Conservation (phyloP, 2,329 filamentous ascomycete species). For the Knoxdaviesia proteae region DNA sequence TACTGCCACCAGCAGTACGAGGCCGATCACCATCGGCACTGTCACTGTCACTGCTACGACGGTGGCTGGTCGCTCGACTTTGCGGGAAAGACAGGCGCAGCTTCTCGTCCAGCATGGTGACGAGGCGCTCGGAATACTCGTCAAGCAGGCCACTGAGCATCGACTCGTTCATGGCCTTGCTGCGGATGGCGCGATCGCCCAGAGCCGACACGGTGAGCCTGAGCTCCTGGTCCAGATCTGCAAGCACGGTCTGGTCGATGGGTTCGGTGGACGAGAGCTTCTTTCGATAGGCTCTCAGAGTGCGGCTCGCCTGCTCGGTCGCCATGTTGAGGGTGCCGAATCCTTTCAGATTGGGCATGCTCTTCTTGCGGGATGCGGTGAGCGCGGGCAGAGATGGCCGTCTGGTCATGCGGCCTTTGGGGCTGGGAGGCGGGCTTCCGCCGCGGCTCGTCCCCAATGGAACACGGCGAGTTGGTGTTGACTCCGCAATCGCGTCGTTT, state of each 20-base stretch:
- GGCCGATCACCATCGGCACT: not conserved
- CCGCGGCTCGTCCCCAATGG: constrained; percentile 16
- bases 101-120: constrained; percentile 53
- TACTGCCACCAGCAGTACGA: too few relatives aligned
- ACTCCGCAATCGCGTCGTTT: too few relatives aligned
- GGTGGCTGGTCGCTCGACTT: constrained; percentile 12
- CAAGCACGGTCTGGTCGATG: constrained; percentile 34
- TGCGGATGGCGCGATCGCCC: constrained; percentile 32
- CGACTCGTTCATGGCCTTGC: constrained; percentile 33
- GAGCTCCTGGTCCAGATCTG: constrained; percentile 43
- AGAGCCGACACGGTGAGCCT: constrained; percentile 40
- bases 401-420: constrained; percentile 22
- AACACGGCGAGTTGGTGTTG: not conserved
- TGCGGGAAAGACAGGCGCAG: constrained; percentile 26
- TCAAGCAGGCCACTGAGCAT: constrained; percentile 45
- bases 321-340: constrained; percentile 38
- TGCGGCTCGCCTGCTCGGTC: constrained; percentile 43
- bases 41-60: constrained; percentile 3
- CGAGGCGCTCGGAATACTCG: constrained; percentile 53
- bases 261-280: constrained; percentile 36
- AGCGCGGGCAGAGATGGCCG: constrained; percentile 34
- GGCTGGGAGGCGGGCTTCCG: constrained; percentile 28
- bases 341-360: constrained; percentile 24
- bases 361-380: constrained; percentile 25
- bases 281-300: constrained; percentile 39